Conservation (phyloP, 1,139 yeast genomes). For the Taphrina deformans region DNA sequence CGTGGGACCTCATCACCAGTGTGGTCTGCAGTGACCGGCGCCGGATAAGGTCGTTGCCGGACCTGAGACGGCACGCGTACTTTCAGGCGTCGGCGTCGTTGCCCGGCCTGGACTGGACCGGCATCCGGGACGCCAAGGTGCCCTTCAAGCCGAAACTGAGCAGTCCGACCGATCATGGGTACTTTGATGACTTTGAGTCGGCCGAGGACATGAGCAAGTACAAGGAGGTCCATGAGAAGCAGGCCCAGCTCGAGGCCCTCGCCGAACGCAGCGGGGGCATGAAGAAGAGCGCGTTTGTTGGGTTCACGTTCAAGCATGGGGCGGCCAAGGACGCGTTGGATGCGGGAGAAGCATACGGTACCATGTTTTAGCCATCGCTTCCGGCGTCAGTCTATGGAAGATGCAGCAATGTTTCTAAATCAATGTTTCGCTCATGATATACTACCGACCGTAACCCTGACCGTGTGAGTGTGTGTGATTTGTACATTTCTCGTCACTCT, state of each 20-base stretch:
- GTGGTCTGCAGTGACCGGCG: slow-evolving; percentile 76
- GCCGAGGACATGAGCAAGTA: slow-evolving; percentile 97
- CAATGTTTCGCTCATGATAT: no score
- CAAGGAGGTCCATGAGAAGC: slow-evolving; percentile 91
- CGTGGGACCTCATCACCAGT: slow-evolving; percentile 82
- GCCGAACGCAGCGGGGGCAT: slow-evolving; percentile 60
- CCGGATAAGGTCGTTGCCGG: slow-evolving; percentile 75
- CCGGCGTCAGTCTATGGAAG: no score
- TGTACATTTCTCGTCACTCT: not conserved
- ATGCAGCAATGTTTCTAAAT: no score
- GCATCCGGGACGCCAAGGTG: slow-evolving; percentile 56
- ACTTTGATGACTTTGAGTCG: slow-evolving; percentile 94
- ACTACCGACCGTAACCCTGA: no score
- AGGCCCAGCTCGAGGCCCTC: slow-evolving; percentile 76
- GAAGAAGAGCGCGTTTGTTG: slow-evolving; percentile 74
- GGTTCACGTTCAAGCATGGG: slow-evolving; percentile 88
- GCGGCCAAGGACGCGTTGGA: slow-evolving; percentile 10
- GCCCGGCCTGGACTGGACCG: slow-evolving; percentile 71
- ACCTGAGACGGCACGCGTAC: slow-evolving; percentile 75
- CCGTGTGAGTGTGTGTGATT: not conserved
- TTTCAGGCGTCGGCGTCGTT: slow-evolving; percentile 49
- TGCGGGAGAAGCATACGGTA: slow-evolving; percentile 14
- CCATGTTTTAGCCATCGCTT: slow-evolving; percentile 3
- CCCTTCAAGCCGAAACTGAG: slow-evolving; percentile 97
- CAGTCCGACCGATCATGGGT: slow-evolving; percentile 97